Base-by-base conservation (phyloP, 495 filamentous ascomycete genomes). In the Collariella sp. region DNA sequence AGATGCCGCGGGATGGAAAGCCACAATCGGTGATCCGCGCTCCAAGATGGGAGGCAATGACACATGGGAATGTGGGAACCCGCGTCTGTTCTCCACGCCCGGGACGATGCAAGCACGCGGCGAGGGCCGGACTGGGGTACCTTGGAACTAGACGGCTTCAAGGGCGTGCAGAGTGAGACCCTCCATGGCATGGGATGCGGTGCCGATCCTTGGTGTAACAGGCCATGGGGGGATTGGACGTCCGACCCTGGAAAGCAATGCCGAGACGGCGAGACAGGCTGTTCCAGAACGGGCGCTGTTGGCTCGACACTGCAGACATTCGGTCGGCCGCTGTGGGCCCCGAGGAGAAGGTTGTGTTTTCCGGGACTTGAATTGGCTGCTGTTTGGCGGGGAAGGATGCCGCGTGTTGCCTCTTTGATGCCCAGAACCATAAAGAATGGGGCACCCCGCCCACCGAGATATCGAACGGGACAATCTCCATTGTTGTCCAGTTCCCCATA, bases 11-110 rank as follows among this genome's bases (percentile, higher is more conserved):
- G 52, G 52, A 54, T 46, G 52, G 43, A 7, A 35, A 38, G n/a
- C 13, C 15, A 39, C 52, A 49, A 31, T 44, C 46, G 46, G 19
- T 46, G 43, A 34, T 39, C 46, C 33, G 44, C 47, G 53, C 43
- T 51, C 46, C 16, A 39, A 41, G 46, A 51, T 52, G 56, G 59
- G 56, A 51, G 24, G 46, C 55, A 44, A 60, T 65, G 62, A 62
- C 62, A 65, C 59, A 65, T 46, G 49, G 50, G 38, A 60, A 62
- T 41, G 52, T 33, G 47, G 31, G 39, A 31, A 46, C n/a, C 20
- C 35, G 41, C 48, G n/a, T 22, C 36, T 18, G 29, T 41, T 38
- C 48, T 47, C 40, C 45, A 35, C 24, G 48, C 33, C 49, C 36
- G n/a, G n/a, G 29, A 4, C 16, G 36, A 40, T 38, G 48, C 45